Evolutionary conservation across 805 yeast species (phyloP).

Genomic region (Candida dendrica): DNA sequence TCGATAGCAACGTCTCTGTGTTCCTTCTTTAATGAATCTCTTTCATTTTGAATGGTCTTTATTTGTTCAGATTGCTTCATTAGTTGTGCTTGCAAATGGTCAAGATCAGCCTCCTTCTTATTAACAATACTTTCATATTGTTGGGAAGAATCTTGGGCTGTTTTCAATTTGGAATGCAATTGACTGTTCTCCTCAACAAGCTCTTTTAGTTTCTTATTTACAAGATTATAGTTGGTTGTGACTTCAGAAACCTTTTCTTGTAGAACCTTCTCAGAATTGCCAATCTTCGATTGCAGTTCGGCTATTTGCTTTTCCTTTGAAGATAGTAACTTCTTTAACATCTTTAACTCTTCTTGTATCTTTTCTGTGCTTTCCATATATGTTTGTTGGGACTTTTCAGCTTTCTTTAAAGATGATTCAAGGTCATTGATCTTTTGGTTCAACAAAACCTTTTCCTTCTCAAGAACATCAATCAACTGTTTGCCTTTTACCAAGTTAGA

Average conservation of each 20-base stretch:
- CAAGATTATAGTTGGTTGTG: constrained; percentile 24
- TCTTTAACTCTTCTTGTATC: constrained; percentile 23
- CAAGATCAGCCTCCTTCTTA: constrained; percentile 28
- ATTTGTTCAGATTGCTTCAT: constrained; percentile 21
- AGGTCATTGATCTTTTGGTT: constrained; percentile 12
- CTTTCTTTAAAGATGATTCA: constrained; percentile 11
- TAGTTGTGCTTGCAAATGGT: constrained; percentile 20
- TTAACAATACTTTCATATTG: constrained; percentile 28
- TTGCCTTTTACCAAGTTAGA: constrained; percentile 20
- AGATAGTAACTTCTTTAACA: constrained; percentile 20
- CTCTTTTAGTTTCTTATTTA: constrained; percentile 30
- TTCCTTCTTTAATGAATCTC: constrained; percentile 22
- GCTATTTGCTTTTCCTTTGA: constrained; percentile 28
- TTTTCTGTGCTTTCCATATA: constrained; percentile 8
- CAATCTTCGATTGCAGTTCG: constrained; percentile 22
- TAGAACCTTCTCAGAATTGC: constrained; percentile 24
- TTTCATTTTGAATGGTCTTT: constrained; percentile 20
- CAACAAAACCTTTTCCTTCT: constrained; percentile 16
- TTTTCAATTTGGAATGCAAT: constrained; percentile 32
- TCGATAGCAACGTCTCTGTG: constrained; percentile 20
- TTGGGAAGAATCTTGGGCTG: constrained; percentile 28
- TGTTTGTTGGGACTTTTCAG: constrained; percentile 8
- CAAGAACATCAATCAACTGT: constrained; percentile 12
- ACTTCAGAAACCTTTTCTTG: constrained; percentile 27
- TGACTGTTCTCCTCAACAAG: constrained; percentile 37